Evolutionary conservation across 2,329 filamentous ascomycete species (phyloP).

Genomic region (Trichoderma lentiforme): DNA sequence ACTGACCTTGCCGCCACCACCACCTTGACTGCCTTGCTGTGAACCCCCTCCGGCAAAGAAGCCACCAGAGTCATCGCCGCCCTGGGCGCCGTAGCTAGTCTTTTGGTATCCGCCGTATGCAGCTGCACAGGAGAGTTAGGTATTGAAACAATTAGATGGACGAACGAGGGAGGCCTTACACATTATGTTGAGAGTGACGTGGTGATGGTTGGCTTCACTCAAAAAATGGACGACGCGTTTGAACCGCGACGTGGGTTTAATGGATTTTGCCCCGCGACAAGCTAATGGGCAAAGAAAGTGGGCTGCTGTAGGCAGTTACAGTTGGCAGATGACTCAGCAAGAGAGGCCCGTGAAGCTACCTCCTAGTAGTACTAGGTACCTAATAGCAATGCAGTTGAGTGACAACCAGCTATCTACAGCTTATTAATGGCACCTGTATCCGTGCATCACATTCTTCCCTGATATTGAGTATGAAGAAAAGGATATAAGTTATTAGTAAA

Average conservation of each 20-base stretch:
- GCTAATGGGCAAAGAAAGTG: background rate
- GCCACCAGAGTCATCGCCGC: conserved; percentile 59
- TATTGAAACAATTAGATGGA: background rate
- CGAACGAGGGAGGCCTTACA: conserved; percentile 27
- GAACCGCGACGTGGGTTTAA: conserved; percentile 33
- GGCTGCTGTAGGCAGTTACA: background rate
- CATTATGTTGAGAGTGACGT: conserved; percentile 29
- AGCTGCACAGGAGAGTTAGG: conserved; percentile 32
- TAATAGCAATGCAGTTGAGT: background rate
- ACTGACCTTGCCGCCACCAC: conserved; percentile 43
- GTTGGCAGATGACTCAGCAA: conserved; percentile 6
- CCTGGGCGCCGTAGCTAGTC: conserved; percentile 50
- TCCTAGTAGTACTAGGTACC: too few species aligned
- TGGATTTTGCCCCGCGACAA: conserved; percentile 29
- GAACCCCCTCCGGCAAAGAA: conserved; percentile 57
- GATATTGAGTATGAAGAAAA: background rate
- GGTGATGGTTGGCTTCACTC: conserved; percentile 15
- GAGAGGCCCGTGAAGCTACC: background rate
- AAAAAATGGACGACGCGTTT: conserved; percentile 30
- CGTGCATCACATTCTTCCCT: background rate
- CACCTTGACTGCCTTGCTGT: conserved; percentile 54
- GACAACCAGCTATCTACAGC: background rate
- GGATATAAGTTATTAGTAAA: background rate
- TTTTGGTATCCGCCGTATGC: conserved; percentile 50
- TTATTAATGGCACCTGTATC: background rate